Percentiles rank a stretch among this genome's conserved stretches.
Evolutionary conservation across 257 asterid species (phyloP).

Genomic region (Gynochthodes officinalis): DNA sequence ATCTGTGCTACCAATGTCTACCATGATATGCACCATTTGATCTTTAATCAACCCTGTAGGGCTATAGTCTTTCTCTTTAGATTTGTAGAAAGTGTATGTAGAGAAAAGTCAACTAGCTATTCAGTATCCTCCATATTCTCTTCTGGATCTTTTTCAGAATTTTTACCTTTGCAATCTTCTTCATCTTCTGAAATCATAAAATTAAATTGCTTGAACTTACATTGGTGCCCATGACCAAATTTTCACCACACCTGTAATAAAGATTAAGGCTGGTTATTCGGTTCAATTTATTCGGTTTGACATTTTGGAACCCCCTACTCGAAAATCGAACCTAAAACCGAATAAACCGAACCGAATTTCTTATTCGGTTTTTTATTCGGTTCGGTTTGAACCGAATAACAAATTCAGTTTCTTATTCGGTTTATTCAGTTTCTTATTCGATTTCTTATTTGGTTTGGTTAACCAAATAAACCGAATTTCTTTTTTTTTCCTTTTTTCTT

Average conservation of each 20-base stretch:
- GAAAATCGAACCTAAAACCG: no score
- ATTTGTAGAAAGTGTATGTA: background rate
- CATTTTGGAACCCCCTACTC: no score
- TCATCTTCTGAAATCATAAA: background rate
- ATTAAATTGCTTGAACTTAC: background rate
- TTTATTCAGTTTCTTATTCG: no score
- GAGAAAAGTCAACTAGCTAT: background rate
- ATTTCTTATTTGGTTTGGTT: no score
- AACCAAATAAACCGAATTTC: no score
- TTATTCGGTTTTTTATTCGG: no score
- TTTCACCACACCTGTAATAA: background rate
- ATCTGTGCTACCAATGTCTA: background rate
- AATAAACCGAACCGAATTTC: no score
- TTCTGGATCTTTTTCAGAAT: background rate
- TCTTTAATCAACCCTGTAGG: background rate
- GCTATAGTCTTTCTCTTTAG: background rate
- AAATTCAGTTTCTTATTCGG: no score
- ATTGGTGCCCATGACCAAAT: background rate
- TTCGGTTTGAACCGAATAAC: no score
- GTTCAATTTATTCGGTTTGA: background rate
- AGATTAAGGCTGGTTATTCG: background rate
- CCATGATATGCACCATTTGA: background rate
- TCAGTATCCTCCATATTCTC: background rate
- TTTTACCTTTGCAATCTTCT: background rate
- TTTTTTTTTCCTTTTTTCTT: background rate